These are phyloP conservation scores for Pseudonitzschia pungens DNA, from an alignment of 108 stramenopile genomes.

Conservation along the genomic window DNA sequence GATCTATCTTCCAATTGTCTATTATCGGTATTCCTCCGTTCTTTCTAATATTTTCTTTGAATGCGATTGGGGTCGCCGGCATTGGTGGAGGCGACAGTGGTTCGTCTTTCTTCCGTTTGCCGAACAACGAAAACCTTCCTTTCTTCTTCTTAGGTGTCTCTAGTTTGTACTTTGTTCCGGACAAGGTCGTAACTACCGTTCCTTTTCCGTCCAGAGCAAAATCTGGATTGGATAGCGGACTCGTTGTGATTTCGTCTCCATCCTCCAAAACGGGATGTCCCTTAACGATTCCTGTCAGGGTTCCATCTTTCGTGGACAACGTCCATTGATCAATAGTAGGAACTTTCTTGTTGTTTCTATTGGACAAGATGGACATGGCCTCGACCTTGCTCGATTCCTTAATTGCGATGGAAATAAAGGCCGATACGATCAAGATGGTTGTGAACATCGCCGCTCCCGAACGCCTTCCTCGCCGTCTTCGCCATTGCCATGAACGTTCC, in stretches of 20 bases:
- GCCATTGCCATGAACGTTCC: background rate
- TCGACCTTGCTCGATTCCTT: background rate
- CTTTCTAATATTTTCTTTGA: background rate
- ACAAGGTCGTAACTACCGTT: conserved; percentile 25
- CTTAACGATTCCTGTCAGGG: conserved; percentile 26
- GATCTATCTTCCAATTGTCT: conserved; percentile 18
- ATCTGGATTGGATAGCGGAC: conserved; percentile 30
- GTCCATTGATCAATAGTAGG: conserved; percentile 29
- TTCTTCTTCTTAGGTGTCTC: conserved; percentile 20
- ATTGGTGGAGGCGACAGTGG: background rate
- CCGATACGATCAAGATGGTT: background rate
- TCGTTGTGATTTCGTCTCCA: conserved; percentile 35
- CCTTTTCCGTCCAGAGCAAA: conserved; percentile 3
- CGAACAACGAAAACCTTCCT: background rate
- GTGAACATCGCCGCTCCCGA: background rate
- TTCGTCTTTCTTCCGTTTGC: background rate
- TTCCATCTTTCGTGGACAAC: conserved; percentile 25
- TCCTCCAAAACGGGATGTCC: conserved; percentile 33
- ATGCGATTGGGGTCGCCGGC: background rate
- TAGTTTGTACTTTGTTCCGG: conserved; percentile 32
- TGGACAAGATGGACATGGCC: conserved; percentile 8
- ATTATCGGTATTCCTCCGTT: conserved; percentile 14
- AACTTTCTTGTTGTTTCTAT: background rate
- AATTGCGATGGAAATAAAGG: background rate
- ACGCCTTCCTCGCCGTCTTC: background rate